Base-by-base conservation (phyloP, 2,329 filamentous ascomycete species). In the Fusarium neocosmosporiellum region DNA sequence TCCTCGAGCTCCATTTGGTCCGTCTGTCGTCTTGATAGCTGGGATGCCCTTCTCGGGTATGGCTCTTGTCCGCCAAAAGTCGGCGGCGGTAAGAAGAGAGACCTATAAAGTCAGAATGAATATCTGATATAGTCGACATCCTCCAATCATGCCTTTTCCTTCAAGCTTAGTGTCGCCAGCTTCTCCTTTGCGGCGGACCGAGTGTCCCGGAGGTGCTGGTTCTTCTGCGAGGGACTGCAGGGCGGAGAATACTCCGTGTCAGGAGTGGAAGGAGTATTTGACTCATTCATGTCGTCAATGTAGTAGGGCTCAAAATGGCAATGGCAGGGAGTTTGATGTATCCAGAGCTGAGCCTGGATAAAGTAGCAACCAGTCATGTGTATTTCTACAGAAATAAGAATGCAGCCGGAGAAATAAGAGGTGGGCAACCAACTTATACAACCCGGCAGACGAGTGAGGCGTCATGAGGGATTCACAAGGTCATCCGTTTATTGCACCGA, bases 11-110 rank as follows among this genome's bases (percentile, higher is more conserved):
- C 91, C 91, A 79, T 93, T 93, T 2, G 91, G 91, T 1, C 91
- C 91, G 81, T 93, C 91, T 27, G 89, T 91, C 7, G 90, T 89
- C 76, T 92, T 92, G 67, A 92, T 85, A 0, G 89, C 86, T 2
- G 91, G 90, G 31, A 93, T 89, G 7, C 87, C 88, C 73, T 92
- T 90, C 37, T 87, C 86, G 4, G 88, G 87, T 59, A 94, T 88
- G 1, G 90, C 81, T 66, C 88, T 89, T 4, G 91, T 93, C 71
- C 91, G 89, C 92, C 91, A 93, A 77, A 93, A 92, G 78, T 93
- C 91, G 24, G 88, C 88, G 13, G 88, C 90, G 20, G 88, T 88
- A 24, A 91, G 83, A 2, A 91, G 81, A 4, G 89, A 90, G 43
- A 91, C 84, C 87, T 91, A 69, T 0, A 22, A n/a, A 16, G 41